These are phyloP conservation scores for Moricandia moricandioides DNA, from an alignment of 345 rosid genomes.

Conservation along the genomic window DNA sequence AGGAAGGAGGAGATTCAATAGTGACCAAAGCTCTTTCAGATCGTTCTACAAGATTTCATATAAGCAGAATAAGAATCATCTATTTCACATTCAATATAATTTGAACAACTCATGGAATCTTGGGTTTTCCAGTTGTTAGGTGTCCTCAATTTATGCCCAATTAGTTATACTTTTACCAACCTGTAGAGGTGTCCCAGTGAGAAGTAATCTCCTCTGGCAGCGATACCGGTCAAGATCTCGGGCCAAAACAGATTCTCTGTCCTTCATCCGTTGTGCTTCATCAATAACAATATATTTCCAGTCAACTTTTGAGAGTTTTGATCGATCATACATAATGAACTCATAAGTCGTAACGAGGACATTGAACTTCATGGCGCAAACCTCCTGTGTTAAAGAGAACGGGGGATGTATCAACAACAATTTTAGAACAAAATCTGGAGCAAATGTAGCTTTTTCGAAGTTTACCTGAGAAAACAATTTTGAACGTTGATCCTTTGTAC, in stretches of 20 bases:
- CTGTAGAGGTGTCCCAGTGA: constrained; percentile 99
- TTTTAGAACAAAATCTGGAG: constrained; percentile 1
- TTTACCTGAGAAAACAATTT: constrained; percentile 93
- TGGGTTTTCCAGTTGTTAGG: constrained; percentile 13
- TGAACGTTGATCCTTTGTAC: constrained; percentile 89
- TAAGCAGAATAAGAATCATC: constrained; percentile 8
- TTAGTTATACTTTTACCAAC: constrained; percentile 46
- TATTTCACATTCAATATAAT: background rate
- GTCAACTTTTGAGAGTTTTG: constrained; percentile 95
- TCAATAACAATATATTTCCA: constrained; percentile 99
- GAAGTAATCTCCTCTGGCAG: constrained; percentile 98
- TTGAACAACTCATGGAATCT: constrained; percentile 7
- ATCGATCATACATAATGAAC: constrained; percentile 96
- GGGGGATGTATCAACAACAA: constrained; percentile 24
- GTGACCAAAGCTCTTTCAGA: constrained; percentile 99
- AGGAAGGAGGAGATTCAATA: constrained; percentile 94
- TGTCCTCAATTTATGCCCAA: background rate
- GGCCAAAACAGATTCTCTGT: constrained; percentile 98
- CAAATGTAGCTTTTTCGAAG: constrained; percentile 20
- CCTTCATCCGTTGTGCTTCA: constrained; percentile 99
- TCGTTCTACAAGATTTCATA: constrained; percentile 68
- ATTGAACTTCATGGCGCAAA: constrained; percentile 91
- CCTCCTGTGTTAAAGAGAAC: constrained; percentile 63
- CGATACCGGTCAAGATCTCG: constrained; percentile 99
- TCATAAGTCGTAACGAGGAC: constrained; percentile 98